These are phyloP conservation scores for Onygenales sp. DNA, from an alignment of 2,329 filamentous ascomycete species.

Conservation along the genomic window DNA sequence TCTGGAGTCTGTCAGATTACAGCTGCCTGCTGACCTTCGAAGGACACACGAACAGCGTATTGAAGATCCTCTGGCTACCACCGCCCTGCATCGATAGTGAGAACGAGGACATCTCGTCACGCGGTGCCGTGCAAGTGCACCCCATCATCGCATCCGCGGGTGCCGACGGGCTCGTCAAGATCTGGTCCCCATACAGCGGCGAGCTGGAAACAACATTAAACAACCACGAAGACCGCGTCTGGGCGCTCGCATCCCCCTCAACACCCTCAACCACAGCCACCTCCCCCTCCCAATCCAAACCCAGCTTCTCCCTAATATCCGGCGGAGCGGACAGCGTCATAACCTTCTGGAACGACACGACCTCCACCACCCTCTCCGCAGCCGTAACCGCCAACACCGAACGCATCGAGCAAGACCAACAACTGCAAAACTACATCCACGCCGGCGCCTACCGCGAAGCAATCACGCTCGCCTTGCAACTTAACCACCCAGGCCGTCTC, in stretches of 20 bases:
- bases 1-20: conserved; percentile 91
- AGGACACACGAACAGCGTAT: conserved; percentile 87
- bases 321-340: conserved; percentile 87
- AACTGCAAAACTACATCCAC: conserved; percentile 85
- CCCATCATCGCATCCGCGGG: conserved; percentile 66
- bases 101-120: conserved; percentile 20
- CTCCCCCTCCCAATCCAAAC: conserved; percentile 21
- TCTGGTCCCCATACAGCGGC: conserved; percentile 82
- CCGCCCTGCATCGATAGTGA: conserved; percentile 31
- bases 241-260: conserved; percentile 67
- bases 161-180: conserved; percentile 89
- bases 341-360: conserved; percentile 93
- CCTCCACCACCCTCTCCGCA: conserved; percentile 64
- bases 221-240: conserved; percentile 93
- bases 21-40: conserved; percentile 89
- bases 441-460: conserved; percentile 83
- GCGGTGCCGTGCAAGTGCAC: conserved; percentile 22
- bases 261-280: conserved; percentile 25
- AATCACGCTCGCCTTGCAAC: conserved; percentile 79
- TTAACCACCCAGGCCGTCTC: conserved; percentile 86
- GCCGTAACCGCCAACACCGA: conserved; percentile 64
- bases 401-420: conserved; percentile 87
- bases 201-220: conserved; percentile 85
- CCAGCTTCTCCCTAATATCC: conserved; percentile 66
- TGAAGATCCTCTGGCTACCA: conserved; percentile 85